A percentile compares a stretch with the other conserved stretches of the same genome.
Evolutionary conservation across 805 yeast genomes (phyloP).

Genomic region (Candida koratica): DNA sequence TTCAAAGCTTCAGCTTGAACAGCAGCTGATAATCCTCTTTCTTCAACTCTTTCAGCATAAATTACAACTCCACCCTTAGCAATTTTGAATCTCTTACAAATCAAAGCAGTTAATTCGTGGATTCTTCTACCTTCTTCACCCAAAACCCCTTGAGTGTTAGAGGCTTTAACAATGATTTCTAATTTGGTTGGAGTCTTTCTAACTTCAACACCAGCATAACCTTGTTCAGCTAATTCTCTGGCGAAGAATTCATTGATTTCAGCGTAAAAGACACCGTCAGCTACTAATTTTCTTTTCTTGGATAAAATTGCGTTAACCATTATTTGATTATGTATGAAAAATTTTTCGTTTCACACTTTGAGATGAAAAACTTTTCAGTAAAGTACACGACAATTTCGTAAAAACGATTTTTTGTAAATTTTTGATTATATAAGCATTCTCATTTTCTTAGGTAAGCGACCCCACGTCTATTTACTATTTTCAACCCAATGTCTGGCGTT

Average conservation of each 20-base stretch:
- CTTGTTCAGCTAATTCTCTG: conserved; percentile 99
- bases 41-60: conserved; percentile 99
- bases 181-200: conserved; percentile 97
- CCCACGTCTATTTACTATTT: not conserved
- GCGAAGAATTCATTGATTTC: conserved; percentile 99
- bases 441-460: conserved; percentile 1
- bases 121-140: conserved; percentile 99
- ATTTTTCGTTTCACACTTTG: conserved; percentile 5
- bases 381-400: conserved; percentile 2
- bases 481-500: conserved; percentile 94
- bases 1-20: conserved; percentile 99
- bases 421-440: conserved; percentile 6
- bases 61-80: conserved; percentile 89
- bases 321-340: conserved; percentile 12
- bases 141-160: conserved; percentile 96
- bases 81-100: conserved; percentile 98
- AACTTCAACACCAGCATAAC: conserved; percentile 99
- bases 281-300: conserved; percentile 98
- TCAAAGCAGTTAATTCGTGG: conserved; percentile 95
- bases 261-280: conserved; percentile 99
- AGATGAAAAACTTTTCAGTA: conserved; percentile 9
- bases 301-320: conserved; percentile 58
- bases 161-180: conserved; percentile 97
- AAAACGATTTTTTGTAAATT: not conserved
- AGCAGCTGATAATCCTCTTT: conserved; percentile 98